phyloP scores from a whole-genome alignment of 2,329 filamentous ascomycete genomes.

The Penicillium brevicompactum region DNA sequence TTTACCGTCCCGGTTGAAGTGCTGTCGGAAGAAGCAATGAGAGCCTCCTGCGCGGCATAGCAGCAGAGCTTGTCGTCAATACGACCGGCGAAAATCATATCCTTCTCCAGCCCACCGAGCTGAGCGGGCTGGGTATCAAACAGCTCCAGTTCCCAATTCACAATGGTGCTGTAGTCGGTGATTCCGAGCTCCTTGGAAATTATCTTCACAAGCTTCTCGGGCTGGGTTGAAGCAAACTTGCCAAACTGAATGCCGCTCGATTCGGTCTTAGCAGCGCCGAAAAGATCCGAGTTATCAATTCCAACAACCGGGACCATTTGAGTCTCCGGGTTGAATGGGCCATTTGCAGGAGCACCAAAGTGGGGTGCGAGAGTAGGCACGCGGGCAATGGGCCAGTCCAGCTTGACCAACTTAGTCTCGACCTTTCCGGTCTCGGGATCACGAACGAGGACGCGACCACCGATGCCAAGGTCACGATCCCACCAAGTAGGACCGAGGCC shows the following conservation, averaged over 20 bases:
- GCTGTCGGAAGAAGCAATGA: constrained; percentile 66
- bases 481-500: constrained; percentile 90
- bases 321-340: constrained; percentile 81
- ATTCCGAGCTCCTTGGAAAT: constrained; percentile 80
- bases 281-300: constrained; percentile 70
- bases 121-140: constrained; percentile 87
- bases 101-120: constrained; percentile 80
- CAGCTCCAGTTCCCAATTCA: constrained; percentile 97
- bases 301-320: constrained; percentile 94
- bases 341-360: constrained; percentile 72
- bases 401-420: constrained; percentile 77
- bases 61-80: constrained; percentile 98
- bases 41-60: constrained; percentile 82
- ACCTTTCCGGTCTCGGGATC: constrained; percentile 75
- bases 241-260: constrained; percentile 51
- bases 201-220: constrained; percentile 78
- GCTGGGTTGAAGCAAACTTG: constrained; percentile 81
- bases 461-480: constrained; percentile 91
- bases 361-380: constrained; percentile 92
- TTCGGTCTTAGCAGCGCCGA: constrained; percentile 31
- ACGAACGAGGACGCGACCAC: constrained; percentile 82
- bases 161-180: constrained; percentile 69
- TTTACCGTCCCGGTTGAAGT: constrained; percentile 69
- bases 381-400: constrained; percentile 91
- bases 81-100: constrained; percentile 91